These are phyloP conservation scores for Exophiala xenobiotica DNA, from an alignment of 2,329 filamentous ascomycete species.

Conservation along the genomic window DNA sequence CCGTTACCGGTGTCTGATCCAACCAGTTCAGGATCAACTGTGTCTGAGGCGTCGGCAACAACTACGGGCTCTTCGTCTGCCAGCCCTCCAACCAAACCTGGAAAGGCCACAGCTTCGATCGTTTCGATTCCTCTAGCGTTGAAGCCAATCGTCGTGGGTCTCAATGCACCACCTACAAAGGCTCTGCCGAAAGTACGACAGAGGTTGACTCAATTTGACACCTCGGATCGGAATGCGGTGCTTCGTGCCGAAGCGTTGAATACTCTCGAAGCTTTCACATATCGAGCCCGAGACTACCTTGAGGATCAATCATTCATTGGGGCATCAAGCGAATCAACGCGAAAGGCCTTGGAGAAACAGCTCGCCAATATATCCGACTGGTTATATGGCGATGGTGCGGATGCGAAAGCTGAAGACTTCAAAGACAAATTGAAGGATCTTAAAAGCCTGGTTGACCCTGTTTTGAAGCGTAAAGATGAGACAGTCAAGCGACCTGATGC, in stretches of 20 bases:
- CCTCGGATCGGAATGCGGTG: slow-evolving; percentile 74
- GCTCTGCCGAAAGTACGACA: slow-evolving; percentile 58
- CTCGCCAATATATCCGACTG: slow-evolving; percentile 75
- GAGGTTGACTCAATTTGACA: slow-evolving; percentile 78
- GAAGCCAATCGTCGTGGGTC: slow-evolving; percentile 47
- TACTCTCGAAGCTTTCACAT: slow-evolving; percentile 89
- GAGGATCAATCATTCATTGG: slow-evolving; percentile 72
- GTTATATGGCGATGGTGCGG: slow-evolving; percentile 81
- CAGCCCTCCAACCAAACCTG: slow-evolving; percentile 36
- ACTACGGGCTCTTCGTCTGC: slow-evolving; percentile 47
- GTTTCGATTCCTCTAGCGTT: slow-evolving; percentile 53
- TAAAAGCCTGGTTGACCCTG: slow-evolving; percentile 72
- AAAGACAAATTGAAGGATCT: slow-evolving; percentile 74
- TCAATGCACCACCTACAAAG: slow-evolving; percentile 36
- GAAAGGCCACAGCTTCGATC: slow-evolving; percentile 51
- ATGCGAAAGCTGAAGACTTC: slow-evolving; percentile 72
- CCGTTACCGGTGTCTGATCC: slow-evolving; percentile 29
- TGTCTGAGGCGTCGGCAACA: slow-evolving; percentile 34
- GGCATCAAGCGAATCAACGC: slow-evolving; percentile 67
- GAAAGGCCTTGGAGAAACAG: slow-evolving; percentile 65
- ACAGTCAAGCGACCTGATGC: slow-evolving; percentile 67
- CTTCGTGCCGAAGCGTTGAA: slow-evolving; percentile 85
- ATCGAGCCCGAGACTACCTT: slow-evolving; percentile 79
- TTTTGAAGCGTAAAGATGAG: slow-evolving; percentile 74
- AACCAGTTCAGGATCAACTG: slow-evolving; percentile 33